Evolutionary conservation across 2,329 filamentous ascomycete genomes (phyloP).

Genomic region (Neoarthrinium moseri): DNA sequence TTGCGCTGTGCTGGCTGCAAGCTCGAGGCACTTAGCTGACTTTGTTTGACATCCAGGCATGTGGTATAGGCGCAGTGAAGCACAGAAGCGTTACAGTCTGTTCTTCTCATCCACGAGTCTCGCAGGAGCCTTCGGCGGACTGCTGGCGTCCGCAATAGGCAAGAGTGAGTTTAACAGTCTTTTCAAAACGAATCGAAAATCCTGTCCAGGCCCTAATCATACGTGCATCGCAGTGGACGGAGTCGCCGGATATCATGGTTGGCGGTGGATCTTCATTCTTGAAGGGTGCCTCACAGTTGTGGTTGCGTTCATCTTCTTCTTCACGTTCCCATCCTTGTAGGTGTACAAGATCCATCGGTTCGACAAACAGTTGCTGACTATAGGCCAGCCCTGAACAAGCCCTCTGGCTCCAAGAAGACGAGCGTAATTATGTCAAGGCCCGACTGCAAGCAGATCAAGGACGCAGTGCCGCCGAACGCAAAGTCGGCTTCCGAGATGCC

Average conservation of each 20-base stretch:
- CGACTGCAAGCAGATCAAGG: slow-evolving; percentile 70
- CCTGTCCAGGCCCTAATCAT: slow-evolving; percentile 3
- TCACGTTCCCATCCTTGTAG: slow-evolving; percentile 68
- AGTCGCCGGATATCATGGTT: slow-evolving; percentile 65
- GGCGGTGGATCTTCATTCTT: slow-evolving; percentile 64
- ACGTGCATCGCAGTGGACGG: slow-evolving; percentile 55
- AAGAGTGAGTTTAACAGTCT: slow-evolving; percentile 60
- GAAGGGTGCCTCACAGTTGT: slow-evolving; percentile 40
- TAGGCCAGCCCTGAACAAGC: slow-evolving; percentile 59
- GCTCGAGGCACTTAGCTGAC: too few species aligned
- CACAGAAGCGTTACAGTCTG: slow-evolving; percentile 88
- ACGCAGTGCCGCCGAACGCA: slow-evolving; percentile 60
- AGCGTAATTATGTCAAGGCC: slow-evolving; percentile 64
- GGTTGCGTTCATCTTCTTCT: slow-evolving; percentile 57
- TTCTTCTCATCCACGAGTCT: slow-evolving; percentile 85
- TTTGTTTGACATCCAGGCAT: slow-evolving; percentile 52
- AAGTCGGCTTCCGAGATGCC: slow-evolving; percentile 59
- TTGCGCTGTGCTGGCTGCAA: too few species aligned
- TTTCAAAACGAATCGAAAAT: too few species aligned
- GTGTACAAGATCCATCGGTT: slow-evolving; percentile 10
- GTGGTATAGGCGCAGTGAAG: slow-evolving; percentile 87
- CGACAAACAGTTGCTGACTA: not conserved
- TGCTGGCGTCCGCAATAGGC: slow-evolving; percentile 84
- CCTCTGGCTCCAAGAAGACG: slow-evolving; percentile 70
- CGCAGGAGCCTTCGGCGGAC: slow-evolving; percentile 80